A percentile compares a stretch with the other conserved stretches of the same genome.
Evolutionary conservation across 2,329 filamentous ascomycete species (phyloP).

Genomic region (Myriosclerotinia duriaeana): DNA sequence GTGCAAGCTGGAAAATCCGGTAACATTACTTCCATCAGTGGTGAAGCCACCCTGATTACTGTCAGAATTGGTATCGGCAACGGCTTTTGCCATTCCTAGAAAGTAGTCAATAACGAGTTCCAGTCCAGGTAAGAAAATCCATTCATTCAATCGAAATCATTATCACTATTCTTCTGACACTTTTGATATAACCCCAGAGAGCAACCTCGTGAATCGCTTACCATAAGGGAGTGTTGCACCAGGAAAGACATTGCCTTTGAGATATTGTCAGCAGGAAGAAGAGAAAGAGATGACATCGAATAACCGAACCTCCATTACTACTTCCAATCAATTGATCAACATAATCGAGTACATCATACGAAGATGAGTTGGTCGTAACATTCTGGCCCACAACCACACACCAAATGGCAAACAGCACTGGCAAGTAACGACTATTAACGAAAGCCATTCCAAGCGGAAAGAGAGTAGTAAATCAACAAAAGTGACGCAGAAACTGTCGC

Average conservation of each 20-base stretch:
- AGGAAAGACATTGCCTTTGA: slow-evolving; percentile 51
- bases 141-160: neutral
- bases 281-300: neutral
- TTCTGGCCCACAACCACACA: slow-evolving; percentile 27
- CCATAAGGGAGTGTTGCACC: slow-evolving; percentile 55
- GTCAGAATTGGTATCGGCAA: slow-evolving; percentile 52
- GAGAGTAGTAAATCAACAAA: neutral
- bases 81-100: slow-evolving; percentile 50
- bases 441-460: slow-evolving; percentile 24
- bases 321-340: slow-evolving; percentile 56
- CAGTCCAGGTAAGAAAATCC: neutral
- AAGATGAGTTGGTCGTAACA: slow-evolving; percentile 25
- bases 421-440: neutral
- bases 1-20: slow-evolving; percentile 42
- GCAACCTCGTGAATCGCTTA: slow-evolving; percentile 26
- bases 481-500: neutral
- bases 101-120: slow-evolving; percentile 31
- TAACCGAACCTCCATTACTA: slow-evolving; percentile 50
- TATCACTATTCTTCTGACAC: neutral
- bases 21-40: slow-evolving; percentile 45
- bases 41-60: slow-evolving; percentile 59
- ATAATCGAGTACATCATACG: slow-evolving; percentile 44
- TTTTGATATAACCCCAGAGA: neutral
- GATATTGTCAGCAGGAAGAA: neutral
- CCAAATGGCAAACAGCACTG: slow-evolving; percentile 15